Percentiles rank a stretch among this genome's conserved stretches.
Evolutionary conservation across 441 rosid species (phyloP).

Genomic region (Adansonia gregorii): DNA sequence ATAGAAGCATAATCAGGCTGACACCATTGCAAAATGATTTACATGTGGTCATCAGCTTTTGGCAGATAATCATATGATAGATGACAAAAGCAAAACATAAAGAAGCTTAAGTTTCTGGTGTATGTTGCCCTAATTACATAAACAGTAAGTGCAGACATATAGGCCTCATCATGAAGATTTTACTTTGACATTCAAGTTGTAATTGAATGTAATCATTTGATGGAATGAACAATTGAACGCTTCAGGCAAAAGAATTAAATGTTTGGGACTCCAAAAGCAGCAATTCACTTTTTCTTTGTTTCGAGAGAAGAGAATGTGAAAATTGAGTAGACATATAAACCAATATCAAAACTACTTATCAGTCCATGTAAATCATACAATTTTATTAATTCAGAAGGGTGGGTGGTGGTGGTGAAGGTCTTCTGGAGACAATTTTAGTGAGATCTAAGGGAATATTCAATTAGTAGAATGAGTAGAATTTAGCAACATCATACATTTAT

Average conservation of each 20-base stretch:
- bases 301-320: background rate
- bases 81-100: constrained; percentile 4
- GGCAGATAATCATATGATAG: background rate
- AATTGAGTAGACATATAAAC: background rate
- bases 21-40: constrained; percentile 3
- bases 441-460: constrained; percentile 1
- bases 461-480: background rate
- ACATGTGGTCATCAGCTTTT: background rate
- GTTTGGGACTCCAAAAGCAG: background rate
- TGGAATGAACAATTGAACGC: background rate
- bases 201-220: constrained; percentile 16
- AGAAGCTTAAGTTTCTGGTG: constrained; percentile 12
- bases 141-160: background rate
- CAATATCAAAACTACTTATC: background rate
- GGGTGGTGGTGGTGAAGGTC: background rate
- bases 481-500: background rate
- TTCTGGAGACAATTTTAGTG: background rate
- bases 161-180: background rate
- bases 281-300: background rate
- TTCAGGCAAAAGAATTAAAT: background rate
- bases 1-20: constrained; percentile 18
- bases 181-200: constrained; percentile 13
- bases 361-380: background rate
- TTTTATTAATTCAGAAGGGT: background rate
- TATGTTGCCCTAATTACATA: constrained; percentile 17